Percentiles rank a stretch among this genome's conserved stretches.
These are phyloP conservation scores for Septoria linicola DNA, from an alignment of 2,329 filamentous ascomycete genomes.

Conservation along the genomic window DNA sequence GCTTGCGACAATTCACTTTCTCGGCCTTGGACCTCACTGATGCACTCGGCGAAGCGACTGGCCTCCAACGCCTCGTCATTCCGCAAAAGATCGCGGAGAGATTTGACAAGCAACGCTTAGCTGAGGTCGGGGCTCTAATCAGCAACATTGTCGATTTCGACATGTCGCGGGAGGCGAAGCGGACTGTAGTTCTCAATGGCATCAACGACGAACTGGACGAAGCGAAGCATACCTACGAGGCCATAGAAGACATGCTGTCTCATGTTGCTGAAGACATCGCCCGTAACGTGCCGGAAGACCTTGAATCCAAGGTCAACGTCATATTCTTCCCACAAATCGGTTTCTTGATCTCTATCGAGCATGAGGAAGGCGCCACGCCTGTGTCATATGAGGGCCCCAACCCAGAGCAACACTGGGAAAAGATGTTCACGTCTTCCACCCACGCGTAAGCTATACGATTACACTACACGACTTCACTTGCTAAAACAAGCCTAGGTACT, in stretches of 20 bases:
- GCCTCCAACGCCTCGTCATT: conserved; percentile 54
- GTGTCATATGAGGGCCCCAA: conserved; percentile 60
- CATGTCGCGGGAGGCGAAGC: conserved; percentile 66
- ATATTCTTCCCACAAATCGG: conserved; percentile 90
- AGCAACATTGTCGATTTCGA: conserved; percentile 77
- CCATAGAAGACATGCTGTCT: conserved; percentile 71
- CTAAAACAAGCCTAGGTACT: conserved; percentile 56
- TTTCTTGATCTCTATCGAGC: conserved; percentile 74
- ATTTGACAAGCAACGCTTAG: conserved; percentile 60
- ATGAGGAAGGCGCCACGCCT: conserved; percentile 58
- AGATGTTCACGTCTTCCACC: conserved; percentile 68
- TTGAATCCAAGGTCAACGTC: conserved; percentile 64
- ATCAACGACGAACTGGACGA: conserved; percentile 73
- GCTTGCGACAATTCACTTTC: conserved; percentile 70
- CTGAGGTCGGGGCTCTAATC: conserved; percentile 68
- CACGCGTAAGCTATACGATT: conserved; percentile 44
- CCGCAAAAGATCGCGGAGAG: conserved; percentile 58
- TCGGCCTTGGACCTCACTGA: conserved; percentile 69
- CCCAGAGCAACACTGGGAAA: conserved; percentile 66
- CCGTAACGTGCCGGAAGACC: conserved; percentile 59
- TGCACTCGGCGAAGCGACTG: conserved; percentile 57
- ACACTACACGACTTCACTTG: background rate
- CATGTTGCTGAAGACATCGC: conserved; percentile 65
- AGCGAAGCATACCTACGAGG: conserved; percentile 74
- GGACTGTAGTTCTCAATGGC: conserved; percentile 70